A percentile compares a stretch with the other conserved stretches of the same genome.
These are phyloP conservation scores for Endogone sp. DNA, from an alignment of 192 early-diverging fungal genomes.

Conservation along the genomic window DNA sequence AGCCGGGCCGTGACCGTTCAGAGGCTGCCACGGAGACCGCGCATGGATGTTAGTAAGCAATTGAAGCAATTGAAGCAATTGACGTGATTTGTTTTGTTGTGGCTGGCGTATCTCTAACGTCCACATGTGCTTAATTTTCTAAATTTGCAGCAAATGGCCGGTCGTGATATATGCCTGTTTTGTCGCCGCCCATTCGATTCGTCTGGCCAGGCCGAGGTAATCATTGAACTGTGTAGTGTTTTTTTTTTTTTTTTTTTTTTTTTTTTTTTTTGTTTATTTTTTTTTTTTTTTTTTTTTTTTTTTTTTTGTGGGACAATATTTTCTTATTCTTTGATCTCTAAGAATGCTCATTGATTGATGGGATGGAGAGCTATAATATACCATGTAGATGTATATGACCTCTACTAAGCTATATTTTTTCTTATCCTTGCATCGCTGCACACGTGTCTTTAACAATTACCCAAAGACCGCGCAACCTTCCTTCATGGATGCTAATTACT, in stretches of 20 bases:
- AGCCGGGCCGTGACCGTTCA: conserved; percentile 45
- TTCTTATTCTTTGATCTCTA: too few relatives aligned
- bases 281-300: background rate
- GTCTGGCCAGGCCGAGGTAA: background rate
- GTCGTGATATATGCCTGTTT: conserved; percentile 21
- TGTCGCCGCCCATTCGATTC: conserved; percentile 36
- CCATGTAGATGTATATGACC: too few relatives aligned
- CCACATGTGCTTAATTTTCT: conserved; percentile 1
- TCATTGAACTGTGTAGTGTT: too few relatives aligned
- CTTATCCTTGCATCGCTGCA: too few relatives aligned
- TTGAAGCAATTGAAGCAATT: background rate
- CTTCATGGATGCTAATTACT: conserved; percentile 55
- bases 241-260: too few relatives aligned
- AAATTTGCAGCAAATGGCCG: conserved; percentile 15
- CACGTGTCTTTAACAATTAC: background rate
- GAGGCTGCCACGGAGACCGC: background rate
- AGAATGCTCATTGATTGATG: too few relatives aligned
- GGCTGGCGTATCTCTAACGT: too few relatives aligned
- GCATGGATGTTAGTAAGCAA: background rate
- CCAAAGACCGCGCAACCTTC: background rate
- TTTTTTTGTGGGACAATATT: background rate
- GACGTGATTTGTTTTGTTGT: too few relatives aligned
- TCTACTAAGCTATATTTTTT: too few relatives aligned
- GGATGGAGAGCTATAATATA: too few relatives aligned
- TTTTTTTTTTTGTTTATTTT: too few relatives aligned